Conservation (phyloP, 257 asterid genomes). For the Schizonepeta tenuifolia region DNA sequence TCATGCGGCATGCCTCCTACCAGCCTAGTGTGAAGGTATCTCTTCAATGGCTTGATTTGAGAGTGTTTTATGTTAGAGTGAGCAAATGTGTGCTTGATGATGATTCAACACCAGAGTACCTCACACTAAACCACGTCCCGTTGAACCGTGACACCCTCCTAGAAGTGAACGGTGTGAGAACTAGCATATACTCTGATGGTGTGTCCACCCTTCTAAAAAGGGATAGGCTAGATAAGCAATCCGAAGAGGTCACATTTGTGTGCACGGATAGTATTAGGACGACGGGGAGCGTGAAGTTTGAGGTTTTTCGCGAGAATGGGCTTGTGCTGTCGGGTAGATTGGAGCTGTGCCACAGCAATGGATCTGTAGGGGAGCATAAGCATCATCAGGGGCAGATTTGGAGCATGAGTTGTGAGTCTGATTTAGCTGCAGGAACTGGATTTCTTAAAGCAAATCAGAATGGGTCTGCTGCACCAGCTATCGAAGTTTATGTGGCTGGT, state of each 20-base stretch:
- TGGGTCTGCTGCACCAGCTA: constrained; percentile 38
- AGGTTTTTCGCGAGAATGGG: constrained; percentile 52
- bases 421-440: constrained; percentile 32
- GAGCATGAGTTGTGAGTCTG: constrained; percentile 61
- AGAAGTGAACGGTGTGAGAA: constrained; percentile 68
- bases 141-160: constrained; percentile 61
- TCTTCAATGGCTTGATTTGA: constrained; percentile 69
- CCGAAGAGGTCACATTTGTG: constrained; percentile 69
- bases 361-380: constrained; percentile 43
- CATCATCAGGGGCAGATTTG: constrained; percentile 48
- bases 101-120: constrained; percentile 55
- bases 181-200: constrained; percentile 62
- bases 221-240: constrained; percentile 59
- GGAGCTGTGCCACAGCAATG: constrained; percentile 45
- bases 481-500: constrained; percentile 79
- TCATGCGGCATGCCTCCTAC: constrained; percentile 35
- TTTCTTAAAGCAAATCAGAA: constrained; percentile 48
- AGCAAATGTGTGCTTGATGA: constrained; percentile 66
- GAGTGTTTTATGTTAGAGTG: constrained; percentile 67
- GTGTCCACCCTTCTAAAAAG: constrained; percentile 59
- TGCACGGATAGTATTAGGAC: constrained; percentile 63
- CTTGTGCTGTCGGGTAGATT: constrained; percentile 58
- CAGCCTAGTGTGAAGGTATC: constrained; percentile 40
- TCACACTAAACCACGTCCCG: constrained; percentile 66
- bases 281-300: constrained; percentile 66